Evolutionary conservation across 2,329 filamentous ascomycete genomes (phyloP).

Genomic region (Monilinia fructigena): DNA sequence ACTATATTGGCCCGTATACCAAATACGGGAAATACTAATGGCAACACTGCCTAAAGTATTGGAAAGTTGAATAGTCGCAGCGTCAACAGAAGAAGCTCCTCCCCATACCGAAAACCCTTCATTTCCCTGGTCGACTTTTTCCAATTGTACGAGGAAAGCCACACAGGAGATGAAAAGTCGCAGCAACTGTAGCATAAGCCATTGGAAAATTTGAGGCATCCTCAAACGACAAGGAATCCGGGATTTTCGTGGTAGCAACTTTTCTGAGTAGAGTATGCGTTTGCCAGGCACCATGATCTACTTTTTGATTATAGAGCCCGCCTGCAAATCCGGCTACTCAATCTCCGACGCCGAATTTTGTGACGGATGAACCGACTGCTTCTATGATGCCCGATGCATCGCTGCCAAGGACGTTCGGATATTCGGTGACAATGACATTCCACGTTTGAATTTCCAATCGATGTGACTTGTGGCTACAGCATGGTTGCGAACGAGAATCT

Average conservation of each 20-base stretch:
- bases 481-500: slow-evolving; percentile 41
- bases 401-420: slow-evolving; percentile 43
- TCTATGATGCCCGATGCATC: slow-evolving; percentile 28
- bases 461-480: slow-evolving; percentile 43
- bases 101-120: slow-evolving; percentile 41
- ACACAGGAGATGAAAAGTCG: slow-evolving; percentile 25
- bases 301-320: slow-evolving; percentile 46
- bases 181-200: slow-evolving; percentile 29
- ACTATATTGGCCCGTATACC: too few species aligned
- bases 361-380: slow-evolving; percentile 27
- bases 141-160: slow-evolving; percentile 24
- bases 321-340: slow-evolving; percentile 46
- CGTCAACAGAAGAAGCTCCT: slow-evolving; percentile 29
- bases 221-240: slow-evolving; percentile 27
- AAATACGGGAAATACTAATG: too few species aligned
- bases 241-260: slow-evolving; percentile 41
- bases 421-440: slow-evolving; percentile 27
- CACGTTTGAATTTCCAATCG: slow-evolving; percentile 42
- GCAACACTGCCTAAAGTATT: slow-evolving; percentile 34
- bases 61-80: slow-evolving; percentile 46
- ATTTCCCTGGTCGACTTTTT: slow-evolving; percentile 23
- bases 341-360: slow-evolving; percentile 35
- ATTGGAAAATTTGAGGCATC: slow-evolving; percentile 35
- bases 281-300: slow-evolving; percentile 43
- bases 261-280: slow-evolving; percentile 46